Percentiles rank a stretch among this genome's conserved stretches.
Conservation (phyloP, 2,329 filamentous ascomycete genomes). For the Phaeophleospora eucalypticola region DNA sequence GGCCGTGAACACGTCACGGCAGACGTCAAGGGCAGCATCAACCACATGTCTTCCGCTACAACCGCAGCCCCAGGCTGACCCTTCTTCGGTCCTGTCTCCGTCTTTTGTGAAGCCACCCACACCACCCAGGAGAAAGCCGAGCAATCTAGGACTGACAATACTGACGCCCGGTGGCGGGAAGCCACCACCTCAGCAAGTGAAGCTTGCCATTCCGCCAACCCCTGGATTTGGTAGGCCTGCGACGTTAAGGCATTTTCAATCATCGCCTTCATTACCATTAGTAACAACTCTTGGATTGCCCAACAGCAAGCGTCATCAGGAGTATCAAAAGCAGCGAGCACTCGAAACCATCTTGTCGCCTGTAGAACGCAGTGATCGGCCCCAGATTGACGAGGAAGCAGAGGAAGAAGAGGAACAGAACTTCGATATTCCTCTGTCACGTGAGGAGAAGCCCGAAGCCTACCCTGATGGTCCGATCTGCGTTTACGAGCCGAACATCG, state of each 20-base stretch:
- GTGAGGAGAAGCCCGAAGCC: slow-evolving; percentile 68
- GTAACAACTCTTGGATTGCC: slow-evolving; percentile 41
- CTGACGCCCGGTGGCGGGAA: slow-evolving; percentile 59
- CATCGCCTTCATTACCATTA: slow-evolving; percentile 57
- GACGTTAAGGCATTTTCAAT: slow-evolving; percentile 57
- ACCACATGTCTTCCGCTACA: slow-evolving; percentile 51
- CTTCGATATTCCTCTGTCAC: slow-evolving; percentile 55
- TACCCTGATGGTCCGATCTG: slow-evolving; percentile 79
- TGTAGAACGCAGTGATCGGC: slow-evolving; percentile 12
- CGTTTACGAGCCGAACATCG: slow-evolving; percentile 74
- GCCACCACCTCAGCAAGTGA: slow-evolving; percentile 56
- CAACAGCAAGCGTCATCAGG: slow-evolving; percentile 9
- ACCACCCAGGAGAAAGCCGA: slow-evolving; percentile 66
- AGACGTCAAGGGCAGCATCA: slow-evolving; percentile 44
- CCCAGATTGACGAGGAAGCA: slow-evolving; percentile 10
- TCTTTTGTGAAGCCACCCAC: slow-evolving; percentile 77
- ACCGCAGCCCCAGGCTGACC: slow-evolving; percentile 44
- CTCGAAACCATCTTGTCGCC: slow-evolving; percentile 32
- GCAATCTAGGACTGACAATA: slow-evolving; percentile 69
- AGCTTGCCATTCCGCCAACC: slow-evolving; percentile 55
- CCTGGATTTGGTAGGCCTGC: slow-evolving; percentile 50
- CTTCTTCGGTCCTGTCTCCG: slow-evolving; percentile 68
- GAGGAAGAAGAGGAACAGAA: slow-evolving; percentile 50
- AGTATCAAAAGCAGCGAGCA: slow-evolving; percentile 14
- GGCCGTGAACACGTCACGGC: slow-evolving; percentile 64